These are phyloP conservation scores for Hymenoscyphus repandus DNA, from an alignment of 2,329 filamentous ascomycete species.

Conservation along the genomic window DNA sequence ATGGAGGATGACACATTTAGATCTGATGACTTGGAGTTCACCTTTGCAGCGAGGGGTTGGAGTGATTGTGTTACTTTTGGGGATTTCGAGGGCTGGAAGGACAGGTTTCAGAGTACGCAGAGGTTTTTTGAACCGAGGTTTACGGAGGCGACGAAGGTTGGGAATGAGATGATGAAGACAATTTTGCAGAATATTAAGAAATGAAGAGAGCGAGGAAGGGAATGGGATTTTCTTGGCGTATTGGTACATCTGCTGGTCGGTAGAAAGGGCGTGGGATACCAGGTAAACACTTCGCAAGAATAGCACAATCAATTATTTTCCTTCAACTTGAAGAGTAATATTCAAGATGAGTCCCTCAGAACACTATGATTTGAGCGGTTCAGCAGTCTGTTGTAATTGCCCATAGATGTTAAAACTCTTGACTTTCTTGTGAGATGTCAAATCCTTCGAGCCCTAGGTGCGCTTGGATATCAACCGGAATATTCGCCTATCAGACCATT, in stretches of 20 bases:
- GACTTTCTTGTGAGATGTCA: too few relatives aligned
- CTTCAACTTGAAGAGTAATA: too few relatives aligned
- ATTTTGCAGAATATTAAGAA: slow-evolving; percentile 73
- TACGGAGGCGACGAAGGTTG: slow-evolving; percentile 76
- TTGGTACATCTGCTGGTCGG: background rate
- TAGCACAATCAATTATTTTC: too few relatives aligned
- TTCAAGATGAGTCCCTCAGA: too few relatives aligned
- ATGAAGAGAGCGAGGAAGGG: slow-evolving; percentile 4
- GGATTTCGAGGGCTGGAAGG: slow-evolving; percentile 87
- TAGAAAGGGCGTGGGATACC: background rate
- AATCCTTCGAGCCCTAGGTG: too few relatives aligned
- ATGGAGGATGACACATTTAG: slow-evolving; percentile 87
- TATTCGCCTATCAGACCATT: too few relatives aligned
- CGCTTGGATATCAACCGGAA: too few relatives aligned
- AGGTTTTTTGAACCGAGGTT: slow-evolving; percentile 89
- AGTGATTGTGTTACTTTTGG: slow-evolving; percentile 87
- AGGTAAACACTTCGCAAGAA: background rate
- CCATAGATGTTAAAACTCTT: too few relatives aligned
- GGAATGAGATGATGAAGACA: slow-evolving; percentile 96
- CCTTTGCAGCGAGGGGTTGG: slow-evolving; percentile 94
- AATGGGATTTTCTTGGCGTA: slow-evolving; percentile 1
- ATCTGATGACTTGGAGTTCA: slow-evolving; percentile 95
- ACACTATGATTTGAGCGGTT: too few relatives aligned
- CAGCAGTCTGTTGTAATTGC: too few relatives aligned
- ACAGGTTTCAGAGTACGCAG: slow-evolving; percentile 87